phyloP scores from a whole-genome alignment of 352 stramenopile genomes.

The Hyaloperonospora arabidopsidis region DNA sequence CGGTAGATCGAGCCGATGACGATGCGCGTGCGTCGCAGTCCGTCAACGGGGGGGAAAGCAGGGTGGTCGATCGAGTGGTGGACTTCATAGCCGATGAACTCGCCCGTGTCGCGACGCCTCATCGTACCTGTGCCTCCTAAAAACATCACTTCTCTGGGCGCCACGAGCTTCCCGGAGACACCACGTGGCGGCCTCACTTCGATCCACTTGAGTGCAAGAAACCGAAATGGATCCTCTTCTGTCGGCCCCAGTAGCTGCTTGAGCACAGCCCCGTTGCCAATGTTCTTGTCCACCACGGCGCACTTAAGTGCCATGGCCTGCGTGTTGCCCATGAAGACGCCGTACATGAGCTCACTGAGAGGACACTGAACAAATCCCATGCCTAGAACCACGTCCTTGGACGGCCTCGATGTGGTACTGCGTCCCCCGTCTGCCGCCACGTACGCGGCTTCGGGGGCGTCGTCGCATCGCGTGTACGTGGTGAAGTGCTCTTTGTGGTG shows the following conservation, averaged over 20 bases:
- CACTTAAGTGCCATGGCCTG: slow-evolving; percentile 27
- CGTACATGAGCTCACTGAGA: slow-evolving; percentile 42
- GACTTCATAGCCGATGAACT: slow-evolving; percentile 46
- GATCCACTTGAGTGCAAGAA: slow-evolving; percentile 37
- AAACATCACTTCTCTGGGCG: slow-evolving; percentile 37
- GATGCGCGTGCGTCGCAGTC: slow-evolving; percentile 25
- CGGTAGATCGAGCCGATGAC: slow-evolving; percentile 30
- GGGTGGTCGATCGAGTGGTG: slow-evolving; percentile 51
- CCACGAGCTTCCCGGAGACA: slow-evolving; percentile 27
- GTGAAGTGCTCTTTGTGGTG: slow-evolving; percentile 28
- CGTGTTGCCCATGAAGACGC: slow-evolving; percentile 25
- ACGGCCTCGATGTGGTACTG: slow-evolving; percentile 24
- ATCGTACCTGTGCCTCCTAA: slow-evolving; percentile 33
- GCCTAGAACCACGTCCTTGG: slow-evolving; percentile 35
- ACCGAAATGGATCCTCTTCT: slow-evolving; percentile 37
- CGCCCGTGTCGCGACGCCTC: slow-evolving; percentile 24
- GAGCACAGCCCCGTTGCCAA: slow-evolving; percentile 32
- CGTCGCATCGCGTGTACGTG: slow-evolving; percentile 27
- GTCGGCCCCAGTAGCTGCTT: slow-evolving; percentile 28
- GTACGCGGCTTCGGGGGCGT: slow-evolving; percentile 25
- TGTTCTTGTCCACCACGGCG: slow-evolving; percentile 31
- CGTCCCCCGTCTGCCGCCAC: slow-evolving; percentile 21
- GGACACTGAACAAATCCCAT: slow-evolving; percentile 38
- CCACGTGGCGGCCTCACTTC: slow-evolving; percentile 22
- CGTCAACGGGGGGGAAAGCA: slow-evolving; percentile 28